Conservation (phyloP, 148 eudicot genomes). For the Cornus controversa region DNA sequence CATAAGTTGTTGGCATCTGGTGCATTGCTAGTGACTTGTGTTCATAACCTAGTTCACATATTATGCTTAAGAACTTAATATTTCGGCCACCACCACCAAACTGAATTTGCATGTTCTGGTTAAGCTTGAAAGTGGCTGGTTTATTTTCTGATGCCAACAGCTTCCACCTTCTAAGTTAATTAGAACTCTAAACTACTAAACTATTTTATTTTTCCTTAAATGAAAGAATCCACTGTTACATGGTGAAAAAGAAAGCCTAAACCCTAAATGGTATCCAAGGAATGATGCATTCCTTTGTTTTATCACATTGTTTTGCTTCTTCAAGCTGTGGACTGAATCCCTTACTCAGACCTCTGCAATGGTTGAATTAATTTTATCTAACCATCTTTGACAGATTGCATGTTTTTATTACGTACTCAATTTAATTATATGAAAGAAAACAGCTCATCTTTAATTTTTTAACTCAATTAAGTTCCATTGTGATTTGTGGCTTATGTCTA, state of each 20-base stretch:
- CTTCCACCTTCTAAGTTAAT: not conserved
- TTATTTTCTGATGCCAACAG: too few relatives aligned
- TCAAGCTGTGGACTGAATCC: conserved; percentile 26
- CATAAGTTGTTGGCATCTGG: too few relatives aligned
- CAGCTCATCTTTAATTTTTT: conserved; percentile 6
- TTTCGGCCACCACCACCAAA: too few relatives aligned
- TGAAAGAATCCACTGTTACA: conserved; percentile 2
- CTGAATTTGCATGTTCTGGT: too few relatives aligned
- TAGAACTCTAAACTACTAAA: not conserved
- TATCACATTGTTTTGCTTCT: conserved; percentile 8
- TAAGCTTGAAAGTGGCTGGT: too few relatives aligned
- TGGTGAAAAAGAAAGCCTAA: not conserved
- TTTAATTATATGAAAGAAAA: conserved; percentile 5
- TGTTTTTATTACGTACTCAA: not conserved
- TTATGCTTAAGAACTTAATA: too few relatives aligned
- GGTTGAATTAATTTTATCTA: conserved; percentile 17
- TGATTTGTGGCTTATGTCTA: not conserved
- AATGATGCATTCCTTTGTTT: conserved; percentile 10
- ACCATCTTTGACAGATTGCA: conserved; percentile 5
- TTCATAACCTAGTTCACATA: too few relatives aligned
- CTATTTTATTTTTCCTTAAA: not conserved
- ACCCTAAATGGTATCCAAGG: conserved; percentile 14
- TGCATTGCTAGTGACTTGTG: too few relatives aligned
- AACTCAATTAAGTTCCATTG: not conserved
- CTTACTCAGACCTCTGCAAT: conserved; percentile 22